Conservation (phyloP, 352 stramenopile genomes). For the Globisporangium spinosum region DNA sequence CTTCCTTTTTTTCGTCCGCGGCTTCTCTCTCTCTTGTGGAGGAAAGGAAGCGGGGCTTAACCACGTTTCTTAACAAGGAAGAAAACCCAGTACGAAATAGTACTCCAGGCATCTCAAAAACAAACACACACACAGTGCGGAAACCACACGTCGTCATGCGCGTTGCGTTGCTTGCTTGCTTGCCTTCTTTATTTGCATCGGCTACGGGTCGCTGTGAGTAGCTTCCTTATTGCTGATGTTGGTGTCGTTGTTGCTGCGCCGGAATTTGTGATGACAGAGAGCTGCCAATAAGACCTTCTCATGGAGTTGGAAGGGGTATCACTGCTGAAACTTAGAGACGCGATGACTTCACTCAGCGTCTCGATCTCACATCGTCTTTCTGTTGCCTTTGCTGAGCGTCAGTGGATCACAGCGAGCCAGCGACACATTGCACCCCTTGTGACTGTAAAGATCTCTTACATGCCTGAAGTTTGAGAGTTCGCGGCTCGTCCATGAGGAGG, state of each 20-base stretch:
- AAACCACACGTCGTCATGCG: slow-evolving; percentile 5
- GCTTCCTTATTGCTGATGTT: too few relatives aligned
- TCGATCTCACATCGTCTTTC: background rate
- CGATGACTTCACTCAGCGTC: background rate
- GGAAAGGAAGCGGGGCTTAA: slow-evolving; percentile 13
- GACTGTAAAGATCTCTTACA: background rate
- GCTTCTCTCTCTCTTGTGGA: background rate
- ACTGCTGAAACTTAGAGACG: background rate
- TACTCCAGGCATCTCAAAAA: slow-evolving; percentile 52
- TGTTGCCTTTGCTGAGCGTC: background rate
- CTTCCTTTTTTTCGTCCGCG: slow-evolving; percentile 7
- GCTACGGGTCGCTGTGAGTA: too few relatives aligned
- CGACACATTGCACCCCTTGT: background rate
- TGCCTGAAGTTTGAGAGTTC: too few relatives aligned
- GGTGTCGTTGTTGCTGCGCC: background rate
- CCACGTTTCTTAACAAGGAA: slow-evolving; percentile 47
- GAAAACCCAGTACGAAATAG: slow-evolving; percentile 53
- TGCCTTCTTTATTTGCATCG: background rate
- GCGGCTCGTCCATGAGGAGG: too few relatives aligned
- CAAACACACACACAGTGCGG: slow-evolving; percentile 13
- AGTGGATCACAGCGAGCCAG: background rate
- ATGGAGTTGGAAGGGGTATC: background rate
- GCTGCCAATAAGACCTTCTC: too few relatives aligned
- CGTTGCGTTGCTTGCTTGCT: slow-evolving; percentile 10
- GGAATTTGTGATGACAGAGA: background rate